phyloP scores from a whole-genome alignment of 2,329 filamentous ascomycete species.

The Xylaria sp. region DNA sequence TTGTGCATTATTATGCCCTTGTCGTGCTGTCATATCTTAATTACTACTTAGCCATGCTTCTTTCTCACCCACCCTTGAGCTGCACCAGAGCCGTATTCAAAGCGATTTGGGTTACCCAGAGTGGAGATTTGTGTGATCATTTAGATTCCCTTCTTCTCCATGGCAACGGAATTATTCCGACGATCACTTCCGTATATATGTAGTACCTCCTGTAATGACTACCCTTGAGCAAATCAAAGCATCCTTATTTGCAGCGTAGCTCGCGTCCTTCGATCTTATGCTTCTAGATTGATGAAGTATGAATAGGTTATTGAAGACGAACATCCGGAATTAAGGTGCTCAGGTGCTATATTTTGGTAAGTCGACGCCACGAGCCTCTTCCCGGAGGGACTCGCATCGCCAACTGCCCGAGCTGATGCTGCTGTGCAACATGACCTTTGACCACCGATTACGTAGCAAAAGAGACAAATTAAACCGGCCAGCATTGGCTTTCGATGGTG shows the following conservation, averaged over 20 bases:
- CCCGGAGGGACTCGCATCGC: not conserved
- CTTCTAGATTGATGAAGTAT: not conserved
- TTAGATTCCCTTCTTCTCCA: no score
- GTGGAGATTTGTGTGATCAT: no score
- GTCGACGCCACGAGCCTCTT: not conserved
- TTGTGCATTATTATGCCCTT: no score
- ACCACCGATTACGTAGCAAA: constrained; percentile 1
- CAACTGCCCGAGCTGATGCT: not conserved
- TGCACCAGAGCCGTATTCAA: not conserved
- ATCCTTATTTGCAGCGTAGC: not conserved
- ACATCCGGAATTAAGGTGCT: not conserved
- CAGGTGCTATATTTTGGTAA: not conserved
- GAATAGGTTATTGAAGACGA: not conserved
- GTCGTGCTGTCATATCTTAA: no score
- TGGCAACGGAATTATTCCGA: constrained; percentile 1
- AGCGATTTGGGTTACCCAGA: no score
- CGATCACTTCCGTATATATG: no score
- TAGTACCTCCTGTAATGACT: no score
- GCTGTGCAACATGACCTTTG: not conserved
- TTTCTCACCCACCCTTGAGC: not conserved
- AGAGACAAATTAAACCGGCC: not conserved
- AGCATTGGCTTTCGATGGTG: not conserved
- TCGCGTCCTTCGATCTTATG: not conserved
- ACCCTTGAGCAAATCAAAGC: not conserved
- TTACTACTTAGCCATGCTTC: not conserved